phyloP scores from a whole-genome alignment of 768 basidiomycete species.

The Tulasnella sp. region DNA sequence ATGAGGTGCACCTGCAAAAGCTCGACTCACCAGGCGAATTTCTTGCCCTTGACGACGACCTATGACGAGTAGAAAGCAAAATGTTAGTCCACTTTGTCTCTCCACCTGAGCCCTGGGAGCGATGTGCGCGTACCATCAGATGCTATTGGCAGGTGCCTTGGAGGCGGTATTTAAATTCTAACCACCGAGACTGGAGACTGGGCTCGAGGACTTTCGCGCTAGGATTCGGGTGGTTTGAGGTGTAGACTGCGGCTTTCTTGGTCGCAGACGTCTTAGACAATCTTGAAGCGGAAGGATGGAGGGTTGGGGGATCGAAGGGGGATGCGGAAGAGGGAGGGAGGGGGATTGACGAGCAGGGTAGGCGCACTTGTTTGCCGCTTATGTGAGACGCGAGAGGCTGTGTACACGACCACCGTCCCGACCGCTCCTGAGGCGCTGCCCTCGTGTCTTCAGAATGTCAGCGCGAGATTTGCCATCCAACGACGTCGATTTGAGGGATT shows the following conservation, averaged over 20 bases:
- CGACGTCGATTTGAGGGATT: neutral
- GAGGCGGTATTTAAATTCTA: neutral
- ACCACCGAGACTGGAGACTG: neutral
- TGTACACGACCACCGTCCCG: neutral
- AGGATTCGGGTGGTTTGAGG: neutral
- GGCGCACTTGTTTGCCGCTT: neutral
- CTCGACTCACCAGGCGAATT: constrained; percentile 7
- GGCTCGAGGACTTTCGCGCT: neutral
- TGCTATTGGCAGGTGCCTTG: neutral
- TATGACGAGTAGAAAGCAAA: neutral
- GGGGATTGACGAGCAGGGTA: neutral
- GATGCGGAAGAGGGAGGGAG: neutral
- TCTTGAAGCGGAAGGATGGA: neutral
- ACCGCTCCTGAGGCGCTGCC: neutral
- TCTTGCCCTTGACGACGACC: neutral
- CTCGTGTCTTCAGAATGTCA: neutral
- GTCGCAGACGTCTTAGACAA: neutral
- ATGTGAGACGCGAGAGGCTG: neutral
- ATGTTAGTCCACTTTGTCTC: neutral
- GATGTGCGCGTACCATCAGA: neutral
- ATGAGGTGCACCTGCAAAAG: neutral
- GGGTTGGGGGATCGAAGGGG: neutral
- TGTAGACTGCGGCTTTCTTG: neutral
- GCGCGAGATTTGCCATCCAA: neutral
- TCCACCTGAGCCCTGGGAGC: neutral